phyloP scores from a whole-genome alignment of 148 eudicot genomes.

The Dianthus caryophyllus region DNA sequence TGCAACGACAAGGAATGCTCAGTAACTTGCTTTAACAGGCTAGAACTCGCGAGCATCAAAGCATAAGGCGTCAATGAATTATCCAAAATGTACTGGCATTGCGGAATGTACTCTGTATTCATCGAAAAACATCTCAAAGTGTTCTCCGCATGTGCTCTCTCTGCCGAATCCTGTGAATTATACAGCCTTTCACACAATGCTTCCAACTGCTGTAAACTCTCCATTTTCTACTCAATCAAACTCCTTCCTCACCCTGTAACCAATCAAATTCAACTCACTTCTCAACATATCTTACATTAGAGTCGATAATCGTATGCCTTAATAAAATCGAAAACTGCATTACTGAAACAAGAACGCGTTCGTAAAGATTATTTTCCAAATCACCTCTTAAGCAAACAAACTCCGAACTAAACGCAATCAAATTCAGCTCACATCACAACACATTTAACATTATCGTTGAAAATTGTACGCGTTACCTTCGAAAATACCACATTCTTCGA shows the following conservation, averaged over 20 bases:
- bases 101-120: conserved; percentile 75
- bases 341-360: conserved; percentile 25
- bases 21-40: conserved; percentile 94
- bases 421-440: not conserved
- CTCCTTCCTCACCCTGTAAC: conserved; percentile 6
- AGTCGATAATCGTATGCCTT: not conserved
- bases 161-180: conserved; percentile 89
- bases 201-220: conserved; percentile 85
- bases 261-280: conserved; percentile 11
- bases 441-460: conserved; percentile 3
- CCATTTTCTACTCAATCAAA: conserved; percentile 41
- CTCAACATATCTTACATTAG: conserved; percentile 2
- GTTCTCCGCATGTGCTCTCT: conserved; percentile 88
- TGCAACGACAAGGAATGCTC: conserved; percentile 74
- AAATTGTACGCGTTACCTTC: too few species aligned
- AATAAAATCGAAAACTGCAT: too few species aligned
- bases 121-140: conserved; percentile 82
- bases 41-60: conserved; percentile 89
- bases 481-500: too few species aligned
- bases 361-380: conserved; percentile 41
- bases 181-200: conserved; percentile 89
- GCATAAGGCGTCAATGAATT: conserved; percentile 88
- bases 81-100: conserved; percentile 87
- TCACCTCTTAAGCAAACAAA: not conserved
- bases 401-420: too few species aligned